Evolutionary conservation across 2,329 filamentous ascomycete species (phyloP).

Genomic region (Pseudogymnoascus sp.): DNA sequence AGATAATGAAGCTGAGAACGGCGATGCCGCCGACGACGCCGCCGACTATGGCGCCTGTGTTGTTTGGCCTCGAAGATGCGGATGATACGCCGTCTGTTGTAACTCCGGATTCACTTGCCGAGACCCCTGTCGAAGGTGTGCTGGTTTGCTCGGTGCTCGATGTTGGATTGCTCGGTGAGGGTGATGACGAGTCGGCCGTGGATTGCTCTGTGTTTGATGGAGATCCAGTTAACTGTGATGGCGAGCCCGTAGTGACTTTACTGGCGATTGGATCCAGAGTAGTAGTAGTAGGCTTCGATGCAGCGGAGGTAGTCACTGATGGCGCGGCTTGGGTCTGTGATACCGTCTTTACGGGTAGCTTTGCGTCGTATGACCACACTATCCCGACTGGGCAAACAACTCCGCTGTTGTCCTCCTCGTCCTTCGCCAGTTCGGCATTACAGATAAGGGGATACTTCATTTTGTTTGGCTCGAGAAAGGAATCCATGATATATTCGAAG

Average conservation of each 20-base stretch:
- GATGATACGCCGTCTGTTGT: not conserved
- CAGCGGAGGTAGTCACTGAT: not conserved
- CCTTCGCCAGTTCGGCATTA: slow-evolving; percentile 11
- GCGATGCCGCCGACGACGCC: slow-evolving; percentile 31
- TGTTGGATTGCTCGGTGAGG: not conserved
- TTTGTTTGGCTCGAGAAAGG: slow-evolving; percentile 10
- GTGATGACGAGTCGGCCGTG: not conserved
- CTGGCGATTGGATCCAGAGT: not conserved
- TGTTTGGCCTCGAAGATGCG: not conserved
- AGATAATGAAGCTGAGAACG: slow-evolving; percentile 26
- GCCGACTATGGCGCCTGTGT: slow-evolving; percentile 29
- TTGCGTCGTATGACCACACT: not conserved
- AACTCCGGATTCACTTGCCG: not conserved
- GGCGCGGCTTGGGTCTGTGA: not conserved
- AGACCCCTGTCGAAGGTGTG: not conserved
- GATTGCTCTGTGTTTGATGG: not conserved
- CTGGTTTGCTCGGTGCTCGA: not conserved
- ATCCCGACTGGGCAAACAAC: slow-evolving; percentile 14
- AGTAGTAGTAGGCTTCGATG: not conserved
- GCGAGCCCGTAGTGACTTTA: not conserved
- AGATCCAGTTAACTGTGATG: not conserved
- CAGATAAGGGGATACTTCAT: slow-evolving; percentile 14
- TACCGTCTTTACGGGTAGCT: not conserved
- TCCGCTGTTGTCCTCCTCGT: slow-evolving; percentile 10
- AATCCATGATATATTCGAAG: slow-evolving; percentile 15